A percentile compares a stretch with the other conserved stretches of the same genome.
Conservation (phyloP, 441 rosid species). For the Mallotus japonicus region DNA sequence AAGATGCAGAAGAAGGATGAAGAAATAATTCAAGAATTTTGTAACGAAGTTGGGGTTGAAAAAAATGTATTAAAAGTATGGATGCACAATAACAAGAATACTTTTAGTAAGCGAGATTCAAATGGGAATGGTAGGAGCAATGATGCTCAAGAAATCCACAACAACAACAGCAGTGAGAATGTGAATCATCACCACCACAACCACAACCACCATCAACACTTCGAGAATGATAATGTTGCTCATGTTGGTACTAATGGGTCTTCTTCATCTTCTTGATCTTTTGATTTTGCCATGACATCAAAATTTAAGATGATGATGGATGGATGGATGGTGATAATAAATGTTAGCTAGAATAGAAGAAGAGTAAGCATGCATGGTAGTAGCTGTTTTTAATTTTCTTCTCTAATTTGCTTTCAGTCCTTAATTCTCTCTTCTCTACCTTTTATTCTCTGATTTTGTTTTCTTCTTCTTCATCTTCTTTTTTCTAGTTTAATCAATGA, state of each 20-base stretch:
- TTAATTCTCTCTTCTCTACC: neutral
- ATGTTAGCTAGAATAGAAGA: slow-evolving; percentile 37
- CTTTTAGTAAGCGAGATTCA: slow-evolving; percentile 41
- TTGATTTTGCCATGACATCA: slow-evolving; percentile 4
- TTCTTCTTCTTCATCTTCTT: slow-evolving; percentile 6
- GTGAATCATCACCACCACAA: slow-evolving; percentile 30
- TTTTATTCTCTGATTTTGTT: neutral
- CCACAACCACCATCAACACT: slow-evolving; percentile 20
- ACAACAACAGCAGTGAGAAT: slow-evolving; percentile 24
- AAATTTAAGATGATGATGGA: slow-evolving; percentile 16
- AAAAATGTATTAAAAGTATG: slow-evolving; percentile 75
- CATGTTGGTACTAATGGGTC: slow-evolving; percentile 56
- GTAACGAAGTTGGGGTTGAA: slow-evolving; percentile 67
- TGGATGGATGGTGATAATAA: slow-evolving; percentile 32
- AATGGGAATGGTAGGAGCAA: slow-evolving; percentile 19
- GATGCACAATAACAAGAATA: slow-evolving; percentile 96
- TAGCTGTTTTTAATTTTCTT: slow-evolving; percentile 27
- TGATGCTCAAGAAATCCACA: slow-evolving; percentile 21
- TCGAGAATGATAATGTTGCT: slow-evolving; percentile 46
- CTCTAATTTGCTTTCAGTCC: slow-evolving; percentile 1
- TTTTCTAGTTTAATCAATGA: slow-evolving; percentile 36
- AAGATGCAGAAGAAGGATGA: slow-evolving; percentile 81
- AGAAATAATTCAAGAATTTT: slow-evolving; percentile 52
- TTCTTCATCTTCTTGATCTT: slow-evolving; percentile 65
- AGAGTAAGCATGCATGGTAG: slow-evolving; percentile 41